Conservation (phyloP, 164 flowering plant genomes). For the Tetrastigma voinierianum region DNA sequence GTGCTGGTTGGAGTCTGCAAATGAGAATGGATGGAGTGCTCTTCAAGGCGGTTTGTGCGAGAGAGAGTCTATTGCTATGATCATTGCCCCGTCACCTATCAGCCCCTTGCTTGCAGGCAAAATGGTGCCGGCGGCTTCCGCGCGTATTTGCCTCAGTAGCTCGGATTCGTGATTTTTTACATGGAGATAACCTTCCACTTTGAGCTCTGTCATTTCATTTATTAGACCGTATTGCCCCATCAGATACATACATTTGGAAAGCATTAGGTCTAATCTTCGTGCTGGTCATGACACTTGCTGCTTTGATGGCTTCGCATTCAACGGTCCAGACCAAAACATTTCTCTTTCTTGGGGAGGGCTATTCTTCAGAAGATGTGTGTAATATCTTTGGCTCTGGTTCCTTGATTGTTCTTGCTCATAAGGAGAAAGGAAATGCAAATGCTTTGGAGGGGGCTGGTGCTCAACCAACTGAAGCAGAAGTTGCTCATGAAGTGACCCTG, state of each 20-base stretch:
- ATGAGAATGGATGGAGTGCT: conserved; percentile 97
- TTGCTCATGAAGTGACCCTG: conserved; percentile 92
- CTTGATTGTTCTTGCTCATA: conserved; percentile 88
- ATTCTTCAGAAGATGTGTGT: conserved; percentile 63
- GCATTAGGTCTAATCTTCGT: conserved; percentile 92
- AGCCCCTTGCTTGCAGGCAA: conserved; percentile 99
- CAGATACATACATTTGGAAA: conserved; percentile 98
- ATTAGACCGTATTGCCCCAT: conserved; percentile 96
- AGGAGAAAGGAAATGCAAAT: conserved; percentile 92
- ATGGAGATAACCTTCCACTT: conserved; percentile 98
- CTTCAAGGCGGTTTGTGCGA: conserved; percentile 95
- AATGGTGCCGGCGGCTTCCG: conserved; percentile 98
- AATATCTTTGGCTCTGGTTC: conserved; percentile 75
- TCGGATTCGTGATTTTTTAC: conserved; percentile 90
- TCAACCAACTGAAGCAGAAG: conserved; percentile 90
- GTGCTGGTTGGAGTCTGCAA: conserved; percentile 99
- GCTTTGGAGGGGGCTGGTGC: conserved; percentile 98
- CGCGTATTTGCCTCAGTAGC: conserved; percentile 77
- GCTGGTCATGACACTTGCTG: conserved; percentile 99
- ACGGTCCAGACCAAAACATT: conserved; percentile 94
- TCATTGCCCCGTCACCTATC: conserved; percentile 93
- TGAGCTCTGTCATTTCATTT: conserved; percentile 96
- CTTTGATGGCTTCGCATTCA: conserved; percentile 97
- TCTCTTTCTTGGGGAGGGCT: conserved; percentile 91
- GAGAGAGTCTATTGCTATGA: conserved; percentile 90